These are phyloP conservation scores for Tricholoma flavovirens DNA, from an alignment of 768 basidiomycete genomes.

Conservation along the genomic window DNA sequence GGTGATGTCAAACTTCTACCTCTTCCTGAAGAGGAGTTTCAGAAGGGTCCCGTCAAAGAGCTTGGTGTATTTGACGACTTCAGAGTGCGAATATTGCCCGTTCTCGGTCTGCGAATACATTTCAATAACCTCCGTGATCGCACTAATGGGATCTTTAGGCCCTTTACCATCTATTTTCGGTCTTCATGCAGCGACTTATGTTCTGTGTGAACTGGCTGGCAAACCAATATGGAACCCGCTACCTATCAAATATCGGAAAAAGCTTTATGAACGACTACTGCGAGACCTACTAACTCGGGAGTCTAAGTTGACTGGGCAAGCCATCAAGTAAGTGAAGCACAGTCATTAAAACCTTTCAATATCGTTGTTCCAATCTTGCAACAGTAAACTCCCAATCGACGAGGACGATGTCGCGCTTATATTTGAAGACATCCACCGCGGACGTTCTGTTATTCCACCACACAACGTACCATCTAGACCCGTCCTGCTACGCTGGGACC, in stretches of 20 bases:
- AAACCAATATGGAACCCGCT: slow-evolving; percentile 81
- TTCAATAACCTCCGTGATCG: not conserved
- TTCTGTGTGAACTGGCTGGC: slow-evolving; percentile 79
- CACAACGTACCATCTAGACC: slow-evolving; percentile 69
- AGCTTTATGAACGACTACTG: slow-evolving; percentile 76
- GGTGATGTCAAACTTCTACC: slow-evolving; percentile 85
- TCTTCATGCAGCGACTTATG: slow-evolving; percentile 81
- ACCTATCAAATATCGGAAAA: slow-evolving; percentile 79
- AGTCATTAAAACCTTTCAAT: not conserved
- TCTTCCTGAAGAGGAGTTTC: slow-evolving; percentile 86
- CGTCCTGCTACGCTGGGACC: slow-evolving; percentile 79
- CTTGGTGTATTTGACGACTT: slow-evolving; percentile 90
- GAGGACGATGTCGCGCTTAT: slow-evolving; percentile 80
- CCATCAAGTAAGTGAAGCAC: slow-evolving; percentile 45
- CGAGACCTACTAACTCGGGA: slow-evolving; percentile 75
- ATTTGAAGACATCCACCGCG: slow-evolving; percentile 83
- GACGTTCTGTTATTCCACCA: slow-evolving; percentile 75
- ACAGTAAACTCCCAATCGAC: slow-evolving; percentile 69
- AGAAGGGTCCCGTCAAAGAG: slow-evolving; percentile 85
- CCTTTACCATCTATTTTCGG: slow-evolving; percentile 90
- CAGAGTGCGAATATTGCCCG: slow-evolving; percentile 88
- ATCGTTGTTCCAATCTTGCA: not conserved
- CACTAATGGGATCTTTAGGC: slow-evolving; percentile 30
- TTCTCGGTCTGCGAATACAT: slow-evolving; percentile 52
- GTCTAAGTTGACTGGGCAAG: slow-evolving; percentile 54